A percentile compares a stretch with the other conserved stretches of the same genome.
phyloP scores from a whole-genome alignment of 805 yeast species.

The Kockiozyma suomiensis region DNA sequence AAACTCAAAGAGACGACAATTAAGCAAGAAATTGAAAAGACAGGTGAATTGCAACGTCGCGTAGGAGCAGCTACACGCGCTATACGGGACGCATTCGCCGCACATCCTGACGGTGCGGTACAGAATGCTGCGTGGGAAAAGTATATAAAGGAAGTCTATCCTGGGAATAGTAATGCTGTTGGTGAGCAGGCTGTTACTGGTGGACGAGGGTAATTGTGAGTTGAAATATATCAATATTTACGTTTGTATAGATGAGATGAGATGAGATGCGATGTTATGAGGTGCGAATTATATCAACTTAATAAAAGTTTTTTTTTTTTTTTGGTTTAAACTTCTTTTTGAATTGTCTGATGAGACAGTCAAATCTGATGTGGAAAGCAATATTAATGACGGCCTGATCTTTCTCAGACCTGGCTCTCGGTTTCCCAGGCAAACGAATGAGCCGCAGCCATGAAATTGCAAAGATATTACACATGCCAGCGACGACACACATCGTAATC shows the following conservation, averaged over 20 bases:
- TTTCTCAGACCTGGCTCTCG: too few species aligned
- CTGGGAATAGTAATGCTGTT: background rate
- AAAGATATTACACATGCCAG: too few species aligned
- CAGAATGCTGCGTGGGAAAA: slow-evolving; percentile 15
- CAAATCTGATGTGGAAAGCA: too few species aligned
- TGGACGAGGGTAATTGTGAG: background rate
- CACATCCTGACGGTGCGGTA: slow-evolving; percentile 1
- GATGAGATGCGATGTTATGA: background rate
- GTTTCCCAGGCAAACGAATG: too few species aligned
- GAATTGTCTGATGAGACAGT: too few species aligned
- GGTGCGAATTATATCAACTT: background rate
- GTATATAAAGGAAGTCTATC: slow-evolving; percentile 9
- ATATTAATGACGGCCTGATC: too few species aligned
- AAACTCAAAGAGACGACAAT: slow-evolving; percentile 63
- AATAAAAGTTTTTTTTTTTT: background rate
- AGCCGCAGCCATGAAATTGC: too few species aligned
- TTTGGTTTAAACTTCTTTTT: too few species aligned
- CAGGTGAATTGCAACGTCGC: slow-evolving; percentile 47
- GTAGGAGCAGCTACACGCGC: slow-evolving; percentile 17
- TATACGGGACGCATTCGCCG: slow-evolving; percentile 17
- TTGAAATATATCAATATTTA: background rate
- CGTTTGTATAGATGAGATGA: too few species aligned
- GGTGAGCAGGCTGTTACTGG: background rate
- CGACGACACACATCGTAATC: too few species aligned
- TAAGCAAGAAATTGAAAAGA: slow-evolving; percentile 65